phyloP scores from a whole-genome alignment of 116 monocot species.

The Thalassia testudinum region DNA sequence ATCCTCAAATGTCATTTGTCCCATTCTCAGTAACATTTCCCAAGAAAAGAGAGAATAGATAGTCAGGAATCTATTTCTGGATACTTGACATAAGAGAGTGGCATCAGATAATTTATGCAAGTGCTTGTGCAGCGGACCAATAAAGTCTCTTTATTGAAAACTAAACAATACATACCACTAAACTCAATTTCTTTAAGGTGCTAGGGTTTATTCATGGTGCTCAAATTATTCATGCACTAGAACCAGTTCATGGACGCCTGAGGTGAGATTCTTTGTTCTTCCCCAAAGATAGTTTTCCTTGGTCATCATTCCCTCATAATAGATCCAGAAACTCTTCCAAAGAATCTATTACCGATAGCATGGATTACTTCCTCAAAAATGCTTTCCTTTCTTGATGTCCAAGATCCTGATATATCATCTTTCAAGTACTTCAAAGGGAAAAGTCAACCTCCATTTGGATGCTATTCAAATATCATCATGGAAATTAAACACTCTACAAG shows the following conservation, averaged over 20 bases:
- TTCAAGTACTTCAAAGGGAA: constrained; percentile 3
- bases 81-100: too few relatives aligned
- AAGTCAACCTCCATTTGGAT: constrained; percentile 7
- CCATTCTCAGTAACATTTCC: too few relatives aligned
- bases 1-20: too few relatives aligned
- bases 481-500: constrained; percentile 48
- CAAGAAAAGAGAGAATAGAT: too few relatives aligned
- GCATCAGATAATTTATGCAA: too few relatives aligned
- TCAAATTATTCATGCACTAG: constrained; percentile 69
- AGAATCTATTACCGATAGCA: constrained; percentile 69
- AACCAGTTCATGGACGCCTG: constrained; percentile 88
- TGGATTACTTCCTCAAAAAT: constrained; percentile 47
- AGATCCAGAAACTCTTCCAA: constrained; percentile 52
- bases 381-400: constrained; percentile 33
- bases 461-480: constrained; percentile 38
- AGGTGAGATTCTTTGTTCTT: constrained; percentile 24
- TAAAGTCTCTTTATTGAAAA: neutral
- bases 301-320: constrained; percentile 20
- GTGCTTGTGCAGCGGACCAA: too few relatives aligned
- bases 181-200: constrained; percentile 27
- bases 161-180: neutral
- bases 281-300: too few relatives aligned
- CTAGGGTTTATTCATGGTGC: constrained; percentile 87
- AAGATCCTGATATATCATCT: constrained; percentile 10
- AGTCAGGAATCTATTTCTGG: too few relatives aligned